Evolutionary conservation across 2,329 filamentous ascomycete genomes (phyloP), one percentile per base, ranked within the genome.

Genomic region (Apiospora koreana): DNA sequence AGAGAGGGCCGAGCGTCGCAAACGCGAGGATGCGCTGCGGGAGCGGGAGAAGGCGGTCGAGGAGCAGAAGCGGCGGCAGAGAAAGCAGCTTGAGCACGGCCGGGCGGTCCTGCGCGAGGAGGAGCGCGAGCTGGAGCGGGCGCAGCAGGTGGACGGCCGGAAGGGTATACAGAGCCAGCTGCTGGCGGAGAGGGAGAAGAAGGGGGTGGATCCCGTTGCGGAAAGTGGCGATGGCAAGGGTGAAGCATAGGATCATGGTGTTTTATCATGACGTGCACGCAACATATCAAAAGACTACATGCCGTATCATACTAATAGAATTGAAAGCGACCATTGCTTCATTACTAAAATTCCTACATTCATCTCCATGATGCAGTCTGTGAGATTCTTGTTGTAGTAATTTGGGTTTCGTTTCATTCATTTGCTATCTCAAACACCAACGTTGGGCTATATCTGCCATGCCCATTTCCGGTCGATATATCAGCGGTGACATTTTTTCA

Each of bases 91-190:
- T 14, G 86, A 87, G 43, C 86, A 85, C 62, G 89, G 90, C 25
- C 91, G 88, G 75, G 89, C 89, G 0, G 81, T 86, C 62, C 75
- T 94, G 67, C 82, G 88, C 45, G 91, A 93, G 70, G 90, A 91
- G 73, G 91, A 94, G 80, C 84, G 86, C 73, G 90, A 93, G 76
- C 80, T 94, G 69, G 87, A 92, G 76, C 83, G 85, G 72, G 92
- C 92, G 0, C 92, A 93, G 90, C 86, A 86, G 71, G 86, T 94
- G 0, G 31, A 35, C 16, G 86, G 87, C 0, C 93, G 91, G 79
- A 88, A 86, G 71, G 92, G 91, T 0, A 72, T 94, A 73, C 87
- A 88, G 76, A 87, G 86, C 31, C 90, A 93, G 77, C 76, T 93
- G 69, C 76, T 81, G 67, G 79, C 78, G n/a, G 77, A 73, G 50